Base-by-base conservation (phyloP, 352 stramenopile species). In the Phytophthora chlamydospora region DNA sequence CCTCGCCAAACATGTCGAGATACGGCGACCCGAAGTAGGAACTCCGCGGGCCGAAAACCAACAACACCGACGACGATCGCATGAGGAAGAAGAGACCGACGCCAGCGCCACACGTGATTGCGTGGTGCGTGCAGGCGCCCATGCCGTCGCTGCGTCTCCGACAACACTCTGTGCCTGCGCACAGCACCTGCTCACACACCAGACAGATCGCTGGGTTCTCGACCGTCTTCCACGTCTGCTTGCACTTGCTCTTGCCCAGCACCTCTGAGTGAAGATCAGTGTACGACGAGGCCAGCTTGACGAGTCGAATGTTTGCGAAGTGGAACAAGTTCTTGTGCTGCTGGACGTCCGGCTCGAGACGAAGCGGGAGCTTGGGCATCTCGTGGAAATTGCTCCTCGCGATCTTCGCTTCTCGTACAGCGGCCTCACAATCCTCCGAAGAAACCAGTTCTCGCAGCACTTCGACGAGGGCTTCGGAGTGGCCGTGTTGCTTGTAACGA, bases 1-100 rank as follows among this genome's bases (percentile, higher is more conserved):
- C 84, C 79, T 95, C 87, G 17, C 84, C 87, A 77, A 95, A 95
- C 81, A 91, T 92, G 55, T 95, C 87, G 19, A 95, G 76, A 50
- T 93, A 95, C 34, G 84, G 83, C 57, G 84, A 93, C 4, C 82
- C 80, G 53, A 95, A 95, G 76, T 93, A 95, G 34, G 80, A 95
- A 51, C 80, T 89, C 13, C 85, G 71, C 0, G 82, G 80, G 0
- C 80, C 81, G 44, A 88, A 91, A 0, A 95, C 71, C 1, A 95
- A 66, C 48, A 95, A 56, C 53, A 93, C 85, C 2, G 80, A 91
- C 14, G 80, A 91, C 53, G 83, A 88, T 3, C 80, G 78, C 65
- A 93, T 88, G 50, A 95, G 78, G 61, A 95, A 93, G 50, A 93
- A 95, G 19, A 91, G 63, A 8, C 87, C 87, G 14, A 89, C 73